These are phyloP conservation scores for Psilocybe cyanescens DNA, from an alignment of 768 basidiomycete species.

Conservation along the genomic window DNA sequence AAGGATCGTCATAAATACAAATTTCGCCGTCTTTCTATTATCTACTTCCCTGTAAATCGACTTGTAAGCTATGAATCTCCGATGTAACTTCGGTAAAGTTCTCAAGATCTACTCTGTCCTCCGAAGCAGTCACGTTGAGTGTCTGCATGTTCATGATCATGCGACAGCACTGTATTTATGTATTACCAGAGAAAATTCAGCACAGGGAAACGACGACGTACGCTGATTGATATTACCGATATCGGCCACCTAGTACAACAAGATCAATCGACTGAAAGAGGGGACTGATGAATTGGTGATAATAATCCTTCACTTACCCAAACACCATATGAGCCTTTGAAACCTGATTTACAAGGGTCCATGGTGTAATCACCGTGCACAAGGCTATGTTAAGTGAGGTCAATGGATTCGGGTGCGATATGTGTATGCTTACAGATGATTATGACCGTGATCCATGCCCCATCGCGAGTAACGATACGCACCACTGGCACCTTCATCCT, in stretches of 20 bases:
- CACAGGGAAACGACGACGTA: neutral
- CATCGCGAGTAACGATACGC: conserved; percentile 13
- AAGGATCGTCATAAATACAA: too few species aligned
- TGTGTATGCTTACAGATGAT: conserved; percentile 7
- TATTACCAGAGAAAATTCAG: too few species aligned
- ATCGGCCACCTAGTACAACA: conserved; percentile 5
- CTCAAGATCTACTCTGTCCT: neutral
- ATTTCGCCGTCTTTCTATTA: too few species aligned
- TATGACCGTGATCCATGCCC: conserved; percentile 5
- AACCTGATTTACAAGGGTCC: conserved; percentile 6
- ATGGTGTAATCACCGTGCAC: conserved; percentile 8
- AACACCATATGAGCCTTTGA: conserved; percentile 12
- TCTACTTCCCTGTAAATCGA: too few species aligned
- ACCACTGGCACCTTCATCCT: conserved; percentile 12
- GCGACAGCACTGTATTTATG: conserved; percentile 2
- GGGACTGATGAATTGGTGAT: too few species aligned
- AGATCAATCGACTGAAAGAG: too few species aligned
- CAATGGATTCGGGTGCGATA: neutral
- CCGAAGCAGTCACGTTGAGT: neutral
- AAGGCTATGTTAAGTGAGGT: neutral
- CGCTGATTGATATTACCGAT: conserved; percentile 8
- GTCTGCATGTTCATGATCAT: conserved; percentile 15
- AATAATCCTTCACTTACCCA: neutral
- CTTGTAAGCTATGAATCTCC: neutral
- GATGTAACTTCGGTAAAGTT: neutral